phyloP scores from a whole-genome alignment of 1,284 basidiomycete genomes.

The Malassezia japonica region DNA sequence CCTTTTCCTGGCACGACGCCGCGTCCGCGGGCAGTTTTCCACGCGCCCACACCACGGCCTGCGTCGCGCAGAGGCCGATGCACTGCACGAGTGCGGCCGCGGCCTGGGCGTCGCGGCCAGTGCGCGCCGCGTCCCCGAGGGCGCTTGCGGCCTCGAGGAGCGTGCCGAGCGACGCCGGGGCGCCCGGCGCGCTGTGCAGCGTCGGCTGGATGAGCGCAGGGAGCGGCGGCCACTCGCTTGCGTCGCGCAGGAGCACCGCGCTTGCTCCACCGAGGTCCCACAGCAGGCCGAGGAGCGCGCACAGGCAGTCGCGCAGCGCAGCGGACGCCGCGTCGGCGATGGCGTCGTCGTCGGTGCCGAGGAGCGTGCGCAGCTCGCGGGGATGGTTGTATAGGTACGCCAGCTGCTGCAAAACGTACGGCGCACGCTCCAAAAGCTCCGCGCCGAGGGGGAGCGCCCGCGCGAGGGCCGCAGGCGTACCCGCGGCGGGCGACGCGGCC shows the following conservation, averaged over 20 bases:
- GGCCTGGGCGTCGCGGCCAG: too few relatives aligned
- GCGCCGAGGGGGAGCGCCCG: constrained; percentile 5
- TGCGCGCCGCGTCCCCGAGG: neutral
- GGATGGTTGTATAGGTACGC: constrained; percentile 85
- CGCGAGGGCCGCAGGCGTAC: constrained; percentile 9
- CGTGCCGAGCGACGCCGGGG: constrained; percentile 38
- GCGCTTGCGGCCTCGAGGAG: constrained; percentile 25
- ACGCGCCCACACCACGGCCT: constrained; percentile 12
- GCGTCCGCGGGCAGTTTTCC: neutral
- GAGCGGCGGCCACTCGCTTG: constrained; percentile 63
- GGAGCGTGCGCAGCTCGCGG: constrained; percentile 66
- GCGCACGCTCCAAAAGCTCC: constrained; percentile 59
- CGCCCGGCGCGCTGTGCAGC: constrained; percentile 26
- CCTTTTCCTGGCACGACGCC: neutral
- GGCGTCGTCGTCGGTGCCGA: constrained; percentile 63
- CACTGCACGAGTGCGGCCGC: constrained; percentile 8
- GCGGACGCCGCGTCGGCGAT: constrained; percentile 55
- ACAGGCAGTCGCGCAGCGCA: constrained; percentile 23
- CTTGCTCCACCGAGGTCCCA: constrained; percentile 64
- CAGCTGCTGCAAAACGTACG: constrained; percentile 71
- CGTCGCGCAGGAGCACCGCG: constrained; percentile 58
- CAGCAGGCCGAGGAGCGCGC: constrained; percentile 56
- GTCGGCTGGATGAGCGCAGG: constrained; percentile 29
- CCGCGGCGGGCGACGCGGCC: constrained; percentile 10
- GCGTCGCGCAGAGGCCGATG: constrained; percentile 12